Base-by-base conservation (phyloP, 208 protist genomes). In the Acanthamoeba sp. region DNA sequence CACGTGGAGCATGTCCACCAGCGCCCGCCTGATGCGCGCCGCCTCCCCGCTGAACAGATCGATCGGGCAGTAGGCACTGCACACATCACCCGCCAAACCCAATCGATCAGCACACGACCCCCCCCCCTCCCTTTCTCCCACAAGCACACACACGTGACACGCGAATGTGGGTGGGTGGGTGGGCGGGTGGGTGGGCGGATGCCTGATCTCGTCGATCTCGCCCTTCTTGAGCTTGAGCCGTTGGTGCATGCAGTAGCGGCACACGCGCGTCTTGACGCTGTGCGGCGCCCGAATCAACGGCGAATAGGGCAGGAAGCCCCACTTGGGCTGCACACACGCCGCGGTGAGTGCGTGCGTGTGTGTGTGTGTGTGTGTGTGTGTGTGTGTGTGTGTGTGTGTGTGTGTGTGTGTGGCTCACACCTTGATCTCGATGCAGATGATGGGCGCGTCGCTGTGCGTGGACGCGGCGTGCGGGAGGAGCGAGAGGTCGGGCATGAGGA, bases 381-480 rank as follows among this genome's bases (percentile, higher is more conserved):
- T 0, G 55, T 14, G 45, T 50, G 18, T 24, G 40, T 9, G 12
- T 1, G n/a, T 7, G 34, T 80, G 18, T 5, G 24, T n/a, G 0
- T 6, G 40, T 0, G 59, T 18, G 48, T 16, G 48, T n/a, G n/a
- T n/a, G n/a, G n/a, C n/a, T n/a, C n/a, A n/a, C n/a, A 93, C 89
- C 89, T 93, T 93, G 66, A 93, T 93, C 82, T 93, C 89, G 42
- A 93, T 32, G 42, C 89, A 93, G 14, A 93, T 93, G 69, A 42
- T 24, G 57, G 62, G 82, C 20, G 55, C 9, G 29, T 12, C 40
- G 32, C 32, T 18, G 29, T 69, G n/a, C n/a, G 18, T 42, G 27
- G 7, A 7, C 20, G n/a, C 22, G 76, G 76, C 20, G 32, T 85
- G 76, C 42, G 20, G 76, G 57, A 93, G 45, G 36, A 93, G 36